Conservation (phyloP, 257 asterid genomes). For the Ophiorrhiza pumila region DNA sequence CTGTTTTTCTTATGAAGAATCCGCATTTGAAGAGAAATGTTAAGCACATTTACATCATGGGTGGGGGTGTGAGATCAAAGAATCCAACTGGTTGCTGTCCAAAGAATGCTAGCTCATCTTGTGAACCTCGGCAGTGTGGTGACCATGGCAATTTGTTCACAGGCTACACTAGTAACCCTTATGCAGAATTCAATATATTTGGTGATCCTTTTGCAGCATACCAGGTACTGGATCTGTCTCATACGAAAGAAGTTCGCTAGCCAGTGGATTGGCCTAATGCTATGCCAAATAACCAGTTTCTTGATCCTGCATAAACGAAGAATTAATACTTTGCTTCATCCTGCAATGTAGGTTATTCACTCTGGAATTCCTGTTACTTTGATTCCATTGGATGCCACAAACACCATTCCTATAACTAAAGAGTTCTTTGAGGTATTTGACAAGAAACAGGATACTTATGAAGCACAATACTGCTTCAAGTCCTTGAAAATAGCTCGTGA, state of each 20-base stretch:
- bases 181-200: conserved; percentile 80
- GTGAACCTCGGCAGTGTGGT: conserved; percentile 65
- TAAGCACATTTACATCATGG: conserved; percentile 74
- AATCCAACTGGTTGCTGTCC: conserved; percentile 84
- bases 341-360: conserved; percentile 56
- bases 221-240: conserved; percentile 44
- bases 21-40: conserved; percentile 70
- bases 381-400: conserved; percentile 88
- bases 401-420: conserved; percentile 64
- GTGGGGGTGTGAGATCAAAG: conserved; percentile 68
- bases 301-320: too few species aligned
- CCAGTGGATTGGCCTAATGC: too few species aligned
- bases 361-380: conserved; percentile 81
- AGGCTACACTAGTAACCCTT: conserved; percentile 63
- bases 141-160: conserved; percentile 69
- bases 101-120: conserved; percentile 38
- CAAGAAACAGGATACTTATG: conserved; percentile 66
- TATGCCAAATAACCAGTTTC: background rate
- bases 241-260: background rate
- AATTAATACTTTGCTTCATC: background rate
- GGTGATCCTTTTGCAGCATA: conserved; percentile 93
- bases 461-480: conserved; percentile 82
- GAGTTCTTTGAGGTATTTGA: conserved; percentile 51
- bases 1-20: conserved; percentile 62
- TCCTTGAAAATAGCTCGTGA: conserved; percentile 71